Evolutionary conservation across 2,329 filamentous ascomycete genomes (phyloP).

Genomic region (Diaporthe batatas): DNA sequence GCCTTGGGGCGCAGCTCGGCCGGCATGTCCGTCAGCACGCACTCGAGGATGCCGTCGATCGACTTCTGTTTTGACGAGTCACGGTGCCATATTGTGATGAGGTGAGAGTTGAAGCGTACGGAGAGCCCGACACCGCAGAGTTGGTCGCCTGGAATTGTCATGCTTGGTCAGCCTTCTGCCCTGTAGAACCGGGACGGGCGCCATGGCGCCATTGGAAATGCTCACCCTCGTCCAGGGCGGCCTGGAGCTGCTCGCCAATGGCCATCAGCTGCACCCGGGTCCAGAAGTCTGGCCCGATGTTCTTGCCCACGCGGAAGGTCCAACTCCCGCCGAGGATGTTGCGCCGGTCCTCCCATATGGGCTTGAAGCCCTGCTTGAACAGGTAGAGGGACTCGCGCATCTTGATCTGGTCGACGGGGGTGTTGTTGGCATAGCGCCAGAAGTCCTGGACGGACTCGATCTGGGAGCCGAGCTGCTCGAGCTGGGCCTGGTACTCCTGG

Average conservation of each 20-base stretch:
- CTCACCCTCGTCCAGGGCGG: slow-evolving; percentile 76
- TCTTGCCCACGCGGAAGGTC: slow-evolving; percentile 92
- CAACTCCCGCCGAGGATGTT: slow-evolving; percentile 89
- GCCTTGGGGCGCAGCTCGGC: slow-evolving; percentile 78
- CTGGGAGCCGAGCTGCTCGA: slow-evolving; percentile 73
- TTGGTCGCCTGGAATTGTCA: slow-evolving; percentile 73
- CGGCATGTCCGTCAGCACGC: slow-evolving; percentile 80
- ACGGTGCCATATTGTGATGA: slow-evolving; percentile 91
- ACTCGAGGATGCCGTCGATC: slow-evolving; percentile 79
- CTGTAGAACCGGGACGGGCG: background rate
- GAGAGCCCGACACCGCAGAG: slow-evolving; percentile 91
- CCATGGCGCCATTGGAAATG: slow-evolving; percentile 44
- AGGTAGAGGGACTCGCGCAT: slow-evolving; percentile 84
- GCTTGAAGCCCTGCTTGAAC: slow-evolving; percentile 82
- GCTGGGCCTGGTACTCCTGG: slow-evolving; percentile 64
- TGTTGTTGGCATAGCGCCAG: slow-evolving; percentile 87
- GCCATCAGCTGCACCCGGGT: slow-evolving; percentile 84
- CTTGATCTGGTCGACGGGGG: slow-evolving; percentile 80
- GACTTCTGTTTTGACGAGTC: slow-evolving; percentile 85
- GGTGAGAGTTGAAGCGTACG: slow-evolving; percentile 71
- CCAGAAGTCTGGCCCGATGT: slow-evolving; percentile 80
- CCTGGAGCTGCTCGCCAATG: slow-evolving; percentile 84
- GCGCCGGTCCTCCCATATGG: slow-evolving; percentile 87
- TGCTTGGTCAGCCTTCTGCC: background rate
- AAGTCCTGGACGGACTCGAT: slow-evolving; percentile 89